Base-by-base conservation (phyloP, 306 rosid genomes). In the Glycine soja region DNA sequence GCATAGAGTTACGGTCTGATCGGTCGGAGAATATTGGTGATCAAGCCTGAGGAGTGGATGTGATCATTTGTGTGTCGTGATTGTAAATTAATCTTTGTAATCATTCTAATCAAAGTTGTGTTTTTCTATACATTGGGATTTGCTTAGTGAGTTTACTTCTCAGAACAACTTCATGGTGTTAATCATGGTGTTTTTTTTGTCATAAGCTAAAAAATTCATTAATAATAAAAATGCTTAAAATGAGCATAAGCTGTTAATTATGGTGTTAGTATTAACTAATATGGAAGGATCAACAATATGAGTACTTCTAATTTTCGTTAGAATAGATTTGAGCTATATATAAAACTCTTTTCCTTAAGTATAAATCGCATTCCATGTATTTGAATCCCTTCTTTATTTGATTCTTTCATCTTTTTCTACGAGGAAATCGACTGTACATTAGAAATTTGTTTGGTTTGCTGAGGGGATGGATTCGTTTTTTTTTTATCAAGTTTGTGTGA, bases 381-480 rank as follows among this genome's bases (percentile, higher is more conserved):
- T 74, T n/a, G 18, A 19, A 4, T 24, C 30, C 30, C 30, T 24
- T 24, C 61, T 15, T 83, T 51, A 32, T 32, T 32, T 47, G 70
- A 75, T 81, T 81, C 76, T 76, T 75, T 70, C 8, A 15, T 48
- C 77, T 58, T 24, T 47, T 9, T 47, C 36, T 16, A 75, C 4
- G 58, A 24, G 24, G n/a, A 38, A 48, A 15, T 51, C 18, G 42
- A n/a, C 38, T 36, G 40, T n/a, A 36, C 10, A 52, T 34, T 59
- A 48, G 13, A 57, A 58, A 43, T 68, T 63, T 58, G 38, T 68
- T 63, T 58, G 38, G 11, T 59, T 70, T 79, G 3, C 2, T 5
- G 66, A 45, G 8, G 65, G 70, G 66, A 59, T 15, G 72, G 51
- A 16, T 59, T 57, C 30, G 13, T 38, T 63, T 36, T 36, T 52